Evolutionary conservation across 164 flowering plant genomes (phyloP).

Genomic region (Piper longum): DNA sequence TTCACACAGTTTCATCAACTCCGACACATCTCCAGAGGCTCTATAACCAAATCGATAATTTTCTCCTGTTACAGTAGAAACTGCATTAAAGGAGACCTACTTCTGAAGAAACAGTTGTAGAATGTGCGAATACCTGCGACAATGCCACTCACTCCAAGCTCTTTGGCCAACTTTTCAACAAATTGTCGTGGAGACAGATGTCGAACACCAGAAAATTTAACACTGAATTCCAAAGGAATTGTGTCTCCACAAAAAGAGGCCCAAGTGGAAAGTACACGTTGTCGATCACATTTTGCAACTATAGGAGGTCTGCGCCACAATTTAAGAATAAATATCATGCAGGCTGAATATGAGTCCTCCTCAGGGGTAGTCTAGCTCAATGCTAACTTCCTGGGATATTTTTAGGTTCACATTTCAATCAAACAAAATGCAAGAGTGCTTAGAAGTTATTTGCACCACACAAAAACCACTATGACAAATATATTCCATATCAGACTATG

Average conservation of each 20-base stretch:
- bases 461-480: neutral
- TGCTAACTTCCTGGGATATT: no score
- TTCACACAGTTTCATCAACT: slow-evolving; percentile 52
- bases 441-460: neutral
- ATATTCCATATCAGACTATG: neutral
- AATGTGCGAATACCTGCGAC: slow-evolving; percentile 65
- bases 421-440: no score
- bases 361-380: no score
- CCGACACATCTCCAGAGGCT: slow-evolving; percentile 82
- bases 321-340: neutral
- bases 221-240: slow-evolving; percentile 45
- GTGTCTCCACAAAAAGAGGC: slow-evolving; percentile 53
- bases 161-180: slow-evolving; percentile 69
- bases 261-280: slow-evolving; percentile 77
- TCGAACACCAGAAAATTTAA: slow-evolving; percentile 76
- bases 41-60: slow-evolving; percentile 91
- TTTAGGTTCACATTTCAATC: no score
- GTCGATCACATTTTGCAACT: slow-evolving; percentile 82
- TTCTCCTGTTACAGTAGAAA: slow-evolving; percentile 37
- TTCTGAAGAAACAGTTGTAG: neutral
- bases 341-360: no score
- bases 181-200: slow-evolving; percentile 73
- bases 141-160: slow-evolving; percentile 77
- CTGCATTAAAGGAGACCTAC: neutral
- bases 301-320: slow-evolving; percentile 55